A percentile compares a stretch with the other conserved stretches of the same genome.
These are phyloP conservation scores for Nepenthes mirabilis DNA, from an alignment of 148 eudicot species.

Conservation along the genomic window DNA sequence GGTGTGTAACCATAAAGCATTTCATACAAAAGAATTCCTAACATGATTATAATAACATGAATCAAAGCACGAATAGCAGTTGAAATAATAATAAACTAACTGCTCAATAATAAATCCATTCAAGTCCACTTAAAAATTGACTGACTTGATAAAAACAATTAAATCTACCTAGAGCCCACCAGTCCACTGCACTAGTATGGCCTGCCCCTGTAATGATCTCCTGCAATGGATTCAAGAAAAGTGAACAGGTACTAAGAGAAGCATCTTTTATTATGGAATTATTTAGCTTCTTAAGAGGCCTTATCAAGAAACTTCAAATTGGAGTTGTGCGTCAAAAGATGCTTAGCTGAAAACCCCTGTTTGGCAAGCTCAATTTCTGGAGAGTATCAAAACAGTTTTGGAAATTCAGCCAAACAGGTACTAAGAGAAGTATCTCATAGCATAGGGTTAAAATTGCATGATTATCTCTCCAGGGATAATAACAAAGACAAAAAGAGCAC, in stretches of 20 bases:
- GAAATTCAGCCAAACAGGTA: no score
- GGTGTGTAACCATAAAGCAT: conserved; percentile 96
- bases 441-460: not conserved
- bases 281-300: no score
- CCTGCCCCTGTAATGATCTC: conserved; percentile 92
- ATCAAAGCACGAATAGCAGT: no score
- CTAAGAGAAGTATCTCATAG: not conserved
- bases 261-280: not conserved
- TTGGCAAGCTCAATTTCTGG: no score
- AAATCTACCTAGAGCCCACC: conserved; percentile 96
- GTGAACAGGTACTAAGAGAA: conserved; percentile 2
- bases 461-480: no score
- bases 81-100: no score
- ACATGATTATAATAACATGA: not conserved
- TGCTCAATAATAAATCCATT: no score
- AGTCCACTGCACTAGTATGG: conserved; percentile 97
- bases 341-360: no score
- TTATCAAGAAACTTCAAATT: no score
- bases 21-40: conserved; percentile 87
- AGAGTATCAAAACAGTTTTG: no score
- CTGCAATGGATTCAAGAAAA: conserved; percentile 23
- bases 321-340: no score
- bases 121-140: no score
- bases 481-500: not conserved
- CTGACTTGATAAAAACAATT: not conserved